These are phyloP conservation scores for Chaetomium sp. DNA, from an alignment of 2,329 filamentous ascomycete genomes.

Conservation along the genomic window DNA sequence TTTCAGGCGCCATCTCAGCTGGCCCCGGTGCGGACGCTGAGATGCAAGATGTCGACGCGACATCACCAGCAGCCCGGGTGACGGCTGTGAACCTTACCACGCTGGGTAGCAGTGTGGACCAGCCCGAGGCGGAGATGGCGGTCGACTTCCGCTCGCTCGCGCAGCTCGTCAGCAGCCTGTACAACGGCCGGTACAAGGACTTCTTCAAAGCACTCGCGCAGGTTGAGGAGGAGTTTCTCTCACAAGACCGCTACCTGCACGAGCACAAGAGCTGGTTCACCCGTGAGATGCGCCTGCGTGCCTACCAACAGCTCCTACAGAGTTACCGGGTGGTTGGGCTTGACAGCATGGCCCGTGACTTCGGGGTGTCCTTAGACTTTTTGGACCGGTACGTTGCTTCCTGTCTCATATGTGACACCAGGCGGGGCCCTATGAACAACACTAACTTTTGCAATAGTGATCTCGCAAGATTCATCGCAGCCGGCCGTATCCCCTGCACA, in stretches of 20 bases:
- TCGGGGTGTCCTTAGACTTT: constrained; percentile 94
- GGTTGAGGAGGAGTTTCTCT: constrained; percentile 91
- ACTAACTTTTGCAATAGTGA: constrained; percentile 52
- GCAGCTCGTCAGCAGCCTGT: constrained; percentile 82
- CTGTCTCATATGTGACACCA: background rate
- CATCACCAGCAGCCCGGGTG: constrained; percentile 46
- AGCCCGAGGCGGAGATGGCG: constrained; percentile 70
- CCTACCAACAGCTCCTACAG: constrained; percentile 94
- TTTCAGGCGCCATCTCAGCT: constrained; percentile 73
- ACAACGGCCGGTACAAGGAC: constrained; percentile 86
- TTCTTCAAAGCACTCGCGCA: constrained; percentile 87
- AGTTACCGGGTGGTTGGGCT: constrained; percentile 96
- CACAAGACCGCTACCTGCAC: constrained; percentile 87
- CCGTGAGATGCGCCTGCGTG: constrained; percentile 92
- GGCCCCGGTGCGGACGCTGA: constrained; percentile 76
- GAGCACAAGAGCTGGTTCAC: constrained; percentile 98
- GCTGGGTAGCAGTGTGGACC: constrained; percentile 61
- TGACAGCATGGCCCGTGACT: constrained; percentile 93
- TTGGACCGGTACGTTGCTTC: constrained; percentile 68
- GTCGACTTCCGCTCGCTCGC: constrained; percentile 87
- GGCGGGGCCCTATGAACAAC: background rate
- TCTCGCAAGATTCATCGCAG: constrained; percentile 93
- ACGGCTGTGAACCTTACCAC: constrained; percentile 84
- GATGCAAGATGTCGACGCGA: constrained; percentile 52
- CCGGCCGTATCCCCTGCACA: constrained; percentile 87